These are phyloP conservation scores for Zoysia pacifica DNA, from an alignment of 176 grass and related monocot genomes.

Conservation along the genomic window DNA sequence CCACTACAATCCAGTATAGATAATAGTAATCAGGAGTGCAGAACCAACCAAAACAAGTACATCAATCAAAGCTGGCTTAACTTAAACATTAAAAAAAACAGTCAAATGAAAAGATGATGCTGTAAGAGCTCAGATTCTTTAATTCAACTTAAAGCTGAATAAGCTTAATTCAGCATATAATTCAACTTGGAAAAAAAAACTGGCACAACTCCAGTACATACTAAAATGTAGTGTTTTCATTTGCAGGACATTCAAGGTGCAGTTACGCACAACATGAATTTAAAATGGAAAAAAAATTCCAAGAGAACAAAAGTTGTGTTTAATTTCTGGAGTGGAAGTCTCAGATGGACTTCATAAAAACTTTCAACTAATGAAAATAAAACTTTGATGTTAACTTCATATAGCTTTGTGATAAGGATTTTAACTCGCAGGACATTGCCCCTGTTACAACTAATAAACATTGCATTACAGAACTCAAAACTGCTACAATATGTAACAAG, in stretches of 20 bases:
- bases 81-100: background rate
- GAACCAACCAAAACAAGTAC: background rate
- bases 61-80: background rate
- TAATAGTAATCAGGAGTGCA: background rate
- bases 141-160: constrained; percentile 12
- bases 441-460: background rate
- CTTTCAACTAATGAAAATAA: constrained; percentile 17
- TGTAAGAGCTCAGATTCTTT: background rate
- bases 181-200: constrained; percentile 5
- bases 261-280: background rate
- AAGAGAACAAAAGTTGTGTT: background rate
- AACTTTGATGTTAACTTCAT: constrained; percentile 28
- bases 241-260: background rate
- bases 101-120: background rate
- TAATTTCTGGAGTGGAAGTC: constrained; percentile 23
- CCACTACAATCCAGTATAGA: constrained; percentile 61
- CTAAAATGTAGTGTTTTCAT: constrained; percentile 17
- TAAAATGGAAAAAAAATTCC: background rate
- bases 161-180: background rate
- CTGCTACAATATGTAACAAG: constrained; percentile 14
- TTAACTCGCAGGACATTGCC: constrained; percentile 12
- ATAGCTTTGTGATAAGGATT: background rate
- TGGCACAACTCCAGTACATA: background rate
- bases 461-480: background rate
- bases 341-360: constrained; percentile 17